A percentile compares a stretch with the other conserved stretches of the same genome.
Conservation (phyloP, 1,284 basidiomycete genomes). For the Prillingera fragicola region DNA sequence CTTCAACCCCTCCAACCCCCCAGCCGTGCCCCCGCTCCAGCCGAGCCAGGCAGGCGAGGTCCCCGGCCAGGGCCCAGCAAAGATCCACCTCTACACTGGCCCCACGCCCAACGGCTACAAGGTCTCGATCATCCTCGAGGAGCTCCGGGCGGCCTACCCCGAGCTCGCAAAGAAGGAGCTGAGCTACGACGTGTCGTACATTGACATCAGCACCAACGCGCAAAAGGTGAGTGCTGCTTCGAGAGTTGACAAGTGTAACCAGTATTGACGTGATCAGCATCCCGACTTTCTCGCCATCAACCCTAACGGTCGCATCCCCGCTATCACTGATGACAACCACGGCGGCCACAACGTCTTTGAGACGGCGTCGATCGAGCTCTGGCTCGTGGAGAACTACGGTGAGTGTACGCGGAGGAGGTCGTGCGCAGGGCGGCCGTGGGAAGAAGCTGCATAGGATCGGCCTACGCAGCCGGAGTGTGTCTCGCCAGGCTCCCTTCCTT, state of each 20-base stretch:
- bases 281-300: conserved; percentile 61
- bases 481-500: too few relatives aligned
- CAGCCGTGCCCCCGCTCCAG: conserved; percentile 6
- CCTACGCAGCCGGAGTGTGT: too few relatives aligned
- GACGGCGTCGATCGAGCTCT: conserved; percentile 61
- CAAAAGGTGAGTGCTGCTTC: conserved; percentile 50
- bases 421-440: too few relatives aligned
- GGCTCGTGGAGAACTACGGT: conserved; percentile 58
- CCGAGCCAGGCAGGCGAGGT: conserved; percentile 13
- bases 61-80: conserved; percentile 20
- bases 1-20: not conserved
- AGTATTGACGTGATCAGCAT: conserved; percentile 39
- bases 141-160: conserved; percentile 59
- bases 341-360: conserved; percentile 62
- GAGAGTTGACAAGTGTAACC: not conserved
- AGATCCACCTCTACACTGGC: conserved; percentile 60
- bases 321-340: conserved; percentile 47
- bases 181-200: conserved; percentile 56
- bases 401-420: too few relatives aligned
- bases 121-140: conserved; percentile 61
- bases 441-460: too few relatives aligned
- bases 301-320: conserved; percentile 62
- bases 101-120: conserved; percentile 62
- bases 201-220: conserved; percentile 40
- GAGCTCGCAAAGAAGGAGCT: conserved; percentile 42